Evolutionary conservation across 257 asterid species (phyloP), one percentile per base, ranked within the genome.

Genomic region (Solanum pinnatisectum): DNA sequence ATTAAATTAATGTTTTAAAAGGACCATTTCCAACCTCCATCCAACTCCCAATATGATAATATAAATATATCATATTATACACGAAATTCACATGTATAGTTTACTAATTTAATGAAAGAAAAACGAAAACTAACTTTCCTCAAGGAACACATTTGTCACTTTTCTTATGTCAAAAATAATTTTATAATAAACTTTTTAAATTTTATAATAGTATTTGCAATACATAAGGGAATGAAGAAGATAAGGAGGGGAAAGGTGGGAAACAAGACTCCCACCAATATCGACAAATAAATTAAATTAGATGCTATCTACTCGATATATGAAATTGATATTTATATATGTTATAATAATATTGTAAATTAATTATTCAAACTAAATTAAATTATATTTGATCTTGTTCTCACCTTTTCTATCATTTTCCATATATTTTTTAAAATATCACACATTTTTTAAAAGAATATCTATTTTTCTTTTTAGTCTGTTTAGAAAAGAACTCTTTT

Each of bases 401-500:
- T 14, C 10, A 6, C 4, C 11, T 56, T 56, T 56, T 56, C 25
- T 7, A 20, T 18, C 10, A 56, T 56, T 56, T 10, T 56, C 10
- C 1, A 56, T 2, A 56, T 25, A 65, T n/a, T 23, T 65, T 63
- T 40, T 9, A 23, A 10, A n/a, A 63, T 60, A 9, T 10, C 10
- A 7, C 4, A 3, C 12, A 0, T 42, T 42, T 42, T 42, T 30
- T 30, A 30, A 42, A 10, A 40, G 10, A 40, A 10, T 10, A 10
- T 10, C 12, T 42, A 42, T 42, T 10, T 42, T 42, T 3, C 1
- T 3, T 42, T 42, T 42, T 42, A 42, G 49, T 42, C 14, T 42
- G 1, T 42, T 39, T 10, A 3, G 2, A 10, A 10, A 11, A 42
- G 4, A 0, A 5, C 1, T 1, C 0, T 6, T 36, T 6, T 1